Conservation (phyloP, 306 rosid species). For the Cicer arietinum region DNA sequence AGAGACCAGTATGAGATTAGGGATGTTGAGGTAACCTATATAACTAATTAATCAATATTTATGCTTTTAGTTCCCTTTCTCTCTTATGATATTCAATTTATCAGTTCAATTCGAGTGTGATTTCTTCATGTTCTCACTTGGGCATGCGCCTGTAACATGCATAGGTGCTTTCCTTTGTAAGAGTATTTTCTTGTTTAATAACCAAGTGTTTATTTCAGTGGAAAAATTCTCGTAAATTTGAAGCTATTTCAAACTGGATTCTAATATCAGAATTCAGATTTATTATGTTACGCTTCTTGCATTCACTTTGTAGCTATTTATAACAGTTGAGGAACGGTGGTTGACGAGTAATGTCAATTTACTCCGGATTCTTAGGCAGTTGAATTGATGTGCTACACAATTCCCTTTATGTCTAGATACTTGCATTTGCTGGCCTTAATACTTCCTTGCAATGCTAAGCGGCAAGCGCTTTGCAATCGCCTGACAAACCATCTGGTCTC, state of each 20-base stretch:
- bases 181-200: constrained; percentile 1
- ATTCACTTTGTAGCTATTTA: background rate
- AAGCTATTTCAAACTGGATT: background rate
- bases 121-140: constrained; percentile 9
- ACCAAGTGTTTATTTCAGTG: background rate
- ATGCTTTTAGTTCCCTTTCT: background rate
- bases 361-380: background rate
- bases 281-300: constrained; percentile 33
- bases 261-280: background rate
- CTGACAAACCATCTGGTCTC: constrained; percentile 11
- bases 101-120: background rate
- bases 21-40: constrained; percentile 72
- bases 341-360: background rate
- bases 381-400: constrained; percentile 12
- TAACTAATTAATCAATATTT: background rate
- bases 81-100: background rate
- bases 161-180: background rate
- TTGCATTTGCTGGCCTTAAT: background rate
- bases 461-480: constrained; percentile 1
- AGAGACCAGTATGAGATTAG: constrained; percentile 79
- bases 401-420: background rate
- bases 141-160: background rate
- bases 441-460: constrained; percentile 21
- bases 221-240: background rate
- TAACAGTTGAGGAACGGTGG: background rate